Conservation (phyloP, 129 eudicot genomes). For the Gnaphalium uliginosum region DNA sequence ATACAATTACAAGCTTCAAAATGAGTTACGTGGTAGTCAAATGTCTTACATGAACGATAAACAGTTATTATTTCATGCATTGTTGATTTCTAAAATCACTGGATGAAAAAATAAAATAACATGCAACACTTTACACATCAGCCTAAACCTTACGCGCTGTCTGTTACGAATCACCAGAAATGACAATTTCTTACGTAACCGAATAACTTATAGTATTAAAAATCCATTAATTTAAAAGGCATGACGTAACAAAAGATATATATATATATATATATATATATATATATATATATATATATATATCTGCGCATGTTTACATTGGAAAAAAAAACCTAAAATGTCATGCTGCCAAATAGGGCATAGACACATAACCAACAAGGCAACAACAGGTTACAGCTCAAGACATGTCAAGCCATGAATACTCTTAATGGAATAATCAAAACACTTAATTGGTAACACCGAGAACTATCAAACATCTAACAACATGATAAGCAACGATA, state of each 20-base stretch:
- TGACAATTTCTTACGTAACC: slow-evolving; percentile 22
- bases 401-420: slow-evolving; percentile 8
- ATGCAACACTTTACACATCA: slow-evolving; percentile 3
- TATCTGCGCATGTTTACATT: slow-evolving; percentile 4
- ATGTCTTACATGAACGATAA: neutral
- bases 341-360: slow-evolving; percentile 14
- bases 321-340: slow-evolving; percentile 1
- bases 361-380: neutral
- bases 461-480: slow-evolving; percentile 7
- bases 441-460: slow-evolving; percentile 7
- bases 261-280: too few relatives aligned
- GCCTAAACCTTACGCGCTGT: neutral
- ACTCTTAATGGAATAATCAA: slow-evolving; percentile 5
- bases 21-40: slow-evolving; percentile 6
- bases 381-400: slow-evolving; percentile 22
- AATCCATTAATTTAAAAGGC: neutral
- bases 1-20: slow-evolving; percentile 5
- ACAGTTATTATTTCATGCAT: slow-evolving; percentile 2
- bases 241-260: neutral
- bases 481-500: slow-evolving; percentile 8
- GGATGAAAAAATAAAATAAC: neutral
- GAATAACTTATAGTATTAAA: slow-evolving; percentile 8
- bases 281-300: too few relatives aligned
- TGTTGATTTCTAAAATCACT: neutral
- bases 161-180: slow-evolving; percentile 13